Base-by-base conservation (phyloP, 2,329 filamentous ascomycete genomes). In the Fonsecaea multimorphosa region DNA sequence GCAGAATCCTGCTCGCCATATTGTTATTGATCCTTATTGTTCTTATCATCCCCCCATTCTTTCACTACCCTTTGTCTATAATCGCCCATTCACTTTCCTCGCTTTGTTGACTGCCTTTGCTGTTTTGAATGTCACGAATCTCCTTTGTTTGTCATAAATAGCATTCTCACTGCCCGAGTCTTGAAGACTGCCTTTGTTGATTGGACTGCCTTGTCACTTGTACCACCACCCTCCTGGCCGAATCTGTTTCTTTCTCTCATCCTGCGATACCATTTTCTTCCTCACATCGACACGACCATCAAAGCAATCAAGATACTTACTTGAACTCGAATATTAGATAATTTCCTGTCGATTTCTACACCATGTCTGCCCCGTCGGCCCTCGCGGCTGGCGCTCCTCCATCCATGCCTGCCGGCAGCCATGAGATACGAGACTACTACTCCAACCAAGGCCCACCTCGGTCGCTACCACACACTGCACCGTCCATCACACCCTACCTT, bases 401-500 rank as follows among this genome's bases (percentile, higher is more conserved):
- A 82, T 80, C 82, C 78, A 85, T 83, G 82, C 82, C 84, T 84
- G 84, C 69, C 63, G 68, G 82, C 82, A 83, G 81, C 78, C 82
- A 85, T 85, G 84, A 85, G 82, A 84, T 84, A 83, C 83, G 82
- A 82, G 81, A 85, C 80, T 84, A 84, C 81, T 86, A 85, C 79
- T 81, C 80, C 76, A 76, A 80, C 70, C 82, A 84, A 77, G 82
- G 82, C 75, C 76, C 75, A 63, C 78, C 85, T 78, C 84, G 84
- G 80, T 82, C 84, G 78, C 76, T 81, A 76, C 78, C 83, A 75
- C 84, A 87, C 76, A 88, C 90, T 69, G 85, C 87, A 78, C 86
- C 86, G 76, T 87, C 87, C 75, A 85, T 91, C 75, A 97, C 93
- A 70, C 94, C 95, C 68, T 98, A 98, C 78, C 90, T 99, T 69